These are phyloP conservation scores for Colletotrichum filicis DNA, from an alignment of 2,329 filamentous ascomycete species.

Conservation along the genomic window DNA sequence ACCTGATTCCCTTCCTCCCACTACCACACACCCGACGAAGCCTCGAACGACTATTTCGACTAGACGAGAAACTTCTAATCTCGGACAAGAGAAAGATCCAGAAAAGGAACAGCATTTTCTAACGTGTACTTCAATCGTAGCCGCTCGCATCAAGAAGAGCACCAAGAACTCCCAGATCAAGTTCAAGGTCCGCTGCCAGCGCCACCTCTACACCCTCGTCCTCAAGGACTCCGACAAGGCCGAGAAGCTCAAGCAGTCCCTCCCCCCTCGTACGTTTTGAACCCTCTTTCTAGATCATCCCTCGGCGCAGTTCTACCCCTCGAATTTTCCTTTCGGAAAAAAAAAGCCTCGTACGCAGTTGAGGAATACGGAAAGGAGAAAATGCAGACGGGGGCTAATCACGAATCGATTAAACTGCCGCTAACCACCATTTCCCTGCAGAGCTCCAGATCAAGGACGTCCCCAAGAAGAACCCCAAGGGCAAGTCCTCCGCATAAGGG, in stretches of 20 bases:
- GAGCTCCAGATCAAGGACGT: slow-evolving; percentile 65
- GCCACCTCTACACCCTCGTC: slow-evolving; percentile 96
- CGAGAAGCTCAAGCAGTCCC: slow-evolving; percentile 99
- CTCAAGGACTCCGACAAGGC: slow-evolving; percentile 99
- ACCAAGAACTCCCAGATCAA: slow-evolving; percentile 92
- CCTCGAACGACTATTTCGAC: too few species aligned
- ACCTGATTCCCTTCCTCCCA: not conserved
- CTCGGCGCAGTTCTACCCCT: not conserved
- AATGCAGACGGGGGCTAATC: not conserved
- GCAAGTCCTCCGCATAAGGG: slow-evolving; percentile 49
- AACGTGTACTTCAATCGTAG: slow-evolving; percentile 54
- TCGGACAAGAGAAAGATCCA: not conserved
- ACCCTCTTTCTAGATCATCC: not conserved
- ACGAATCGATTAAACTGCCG: not conserved
- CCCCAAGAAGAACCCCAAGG: slow-evolving; percentile 64
- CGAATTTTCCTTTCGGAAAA: not conserved
- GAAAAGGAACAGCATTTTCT: slow-evolving; percentile 38
- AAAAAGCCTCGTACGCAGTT: not conserved
- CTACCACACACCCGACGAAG: too few species aligned
- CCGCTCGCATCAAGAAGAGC: slow-evolving; percentile 96
- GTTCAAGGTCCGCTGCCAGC: slow-evolving; percentile 99
- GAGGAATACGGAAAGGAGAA: not conserved
- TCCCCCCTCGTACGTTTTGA: slow-evolving; percentile 86
- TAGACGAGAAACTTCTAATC: slow-evolving; percentile 28
- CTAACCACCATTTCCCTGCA: slow-evolving; percentile 41